These are phyloP conservation scores for Sporothrix euskadiensis DNA, from an alignment of 2,329 filamentous ascomycete species.

Conservation along the genomic window DNA sequence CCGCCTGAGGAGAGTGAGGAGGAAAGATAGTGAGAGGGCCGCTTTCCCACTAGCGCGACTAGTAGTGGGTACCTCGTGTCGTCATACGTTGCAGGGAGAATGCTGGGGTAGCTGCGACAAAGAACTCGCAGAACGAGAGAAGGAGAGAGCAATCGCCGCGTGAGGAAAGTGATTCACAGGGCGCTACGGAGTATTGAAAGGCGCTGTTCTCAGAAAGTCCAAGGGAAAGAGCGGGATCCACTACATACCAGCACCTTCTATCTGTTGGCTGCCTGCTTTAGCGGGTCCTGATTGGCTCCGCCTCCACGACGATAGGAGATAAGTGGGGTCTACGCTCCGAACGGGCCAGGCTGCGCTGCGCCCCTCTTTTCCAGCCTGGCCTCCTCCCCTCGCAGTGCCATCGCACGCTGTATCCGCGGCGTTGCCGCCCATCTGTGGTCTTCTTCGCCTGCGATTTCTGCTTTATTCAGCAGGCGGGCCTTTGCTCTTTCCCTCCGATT, in stretches of 20 bases:
- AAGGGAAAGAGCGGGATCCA: constrained; percentile 13
- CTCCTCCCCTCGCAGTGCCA: neutral
- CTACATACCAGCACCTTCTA: constrained; percentile 30
- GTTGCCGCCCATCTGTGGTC: constrained; percentile 1
- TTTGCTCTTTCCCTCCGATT: constrained; percentile 21
- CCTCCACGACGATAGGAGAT: neutral
- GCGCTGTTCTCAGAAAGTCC: neutral
- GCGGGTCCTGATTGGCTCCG: constrained; percentile 27
- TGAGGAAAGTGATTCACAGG: constrained; percentile 25
- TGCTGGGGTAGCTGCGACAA: constrained; percentile 26
- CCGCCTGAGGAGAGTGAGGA: neutral
- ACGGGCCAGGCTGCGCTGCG: constrained; percentile 26
- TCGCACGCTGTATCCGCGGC: neutral
- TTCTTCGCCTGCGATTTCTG: neutral
- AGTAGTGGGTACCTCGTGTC: constrained; percentile 28
- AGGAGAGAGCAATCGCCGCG: neutral
- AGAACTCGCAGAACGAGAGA: neutral
- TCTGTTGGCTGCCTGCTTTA: neutral
- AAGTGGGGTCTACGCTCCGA: neutral
- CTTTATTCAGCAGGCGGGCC: constrained; percentile 28
- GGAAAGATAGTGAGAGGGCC: neutral
- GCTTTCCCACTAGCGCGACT: constrained; percentile 15
- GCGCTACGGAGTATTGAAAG: neutral
- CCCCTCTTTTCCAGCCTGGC: constrained; percentile 25
- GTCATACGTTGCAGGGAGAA: constrained; percentile 22